These are phyloP conservation scores for Acacia concinna DNA, from an alignment of 331 rosid species.

Conservation along the genomic window DNA sequence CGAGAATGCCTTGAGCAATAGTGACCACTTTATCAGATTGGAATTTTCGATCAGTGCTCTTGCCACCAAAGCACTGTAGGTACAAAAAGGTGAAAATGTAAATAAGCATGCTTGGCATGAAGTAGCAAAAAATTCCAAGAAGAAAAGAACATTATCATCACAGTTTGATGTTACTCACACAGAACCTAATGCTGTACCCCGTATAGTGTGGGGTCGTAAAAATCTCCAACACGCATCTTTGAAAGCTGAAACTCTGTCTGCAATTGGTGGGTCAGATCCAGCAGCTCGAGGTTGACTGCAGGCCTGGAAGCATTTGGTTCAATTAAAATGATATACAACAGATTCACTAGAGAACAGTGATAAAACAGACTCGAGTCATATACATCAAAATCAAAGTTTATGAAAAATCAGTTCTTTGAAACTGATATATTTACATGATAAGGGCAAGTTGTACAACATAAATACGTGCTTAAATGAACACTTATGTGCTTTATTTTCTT, in stretches of 20 bases:
- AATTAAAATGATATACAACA: conserved; percentile 28
- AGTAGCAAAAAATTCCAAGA: not conserved
- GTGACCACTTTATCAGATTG: conserved; percentile 90
- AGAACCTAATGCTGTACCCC: conserved; percentile 93
- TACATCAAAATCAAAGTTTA: conserved; percentile 11
- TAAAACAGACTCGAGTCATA: not conserved
- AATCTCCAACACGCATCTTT: conserved; percentile 97
- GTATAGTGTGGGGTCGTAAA: conserved; percentile 92
- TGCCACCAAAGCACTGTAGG: conserved; percentile 82
- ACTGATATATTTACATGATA: not conserved
- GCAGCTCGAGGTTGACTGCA: conserved; percentile 79
- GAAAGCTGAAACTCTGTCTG: conserved; percentile 56
- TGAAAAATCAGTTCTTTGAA: not conserved
- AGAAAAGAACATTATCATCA: not conserved
- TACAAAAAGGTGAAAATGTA: conserved; percentile 26
- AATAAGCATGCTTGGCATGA: conserved; percentile 12
- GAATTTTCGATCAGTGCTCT: conserved; percentile 91
- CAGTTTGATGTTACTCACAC: conserved; percentile 49
- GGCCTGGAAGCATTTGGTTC: conserved; percentile 63
- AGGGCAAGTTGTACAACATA: not conserved
- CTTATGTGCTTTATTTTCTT: conserved; percentile 3
- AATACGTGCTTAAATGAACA: conserved; percentile 6
- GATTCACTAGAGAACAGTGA: not conserved
- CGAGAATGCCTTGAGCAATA: conserved; percentile 79
- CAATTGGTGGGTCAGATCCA: conserved; percentile 61